Conservation (phyloP, 148 eudicot genomes). For the Gaultheria prostrata region DNA sequence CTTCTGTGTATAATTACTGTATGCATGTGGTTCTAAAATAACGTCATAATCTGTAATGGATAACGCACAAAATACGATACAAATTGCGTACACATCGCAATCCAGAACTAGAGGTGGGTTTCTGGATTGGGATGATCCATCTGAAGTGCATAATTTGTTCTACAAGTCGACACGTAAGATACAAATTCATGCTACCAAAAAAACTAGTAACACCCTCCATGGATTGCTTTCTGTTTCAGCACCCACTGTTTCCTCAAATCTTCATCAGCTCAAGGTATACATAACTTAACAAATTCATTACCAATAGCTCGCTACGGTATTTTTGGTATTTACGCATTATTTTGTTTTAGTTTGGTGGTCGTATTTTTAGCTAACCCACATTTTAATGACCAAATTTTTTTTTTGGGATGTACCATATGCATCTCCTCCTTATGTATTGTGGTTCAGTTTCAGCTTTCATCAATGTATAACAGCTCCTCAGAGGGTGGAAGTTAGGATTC, state of each 20-base stretch:
- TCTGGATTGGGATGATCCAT: constrained; percentile 2
- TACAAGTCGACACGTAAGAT: not conserved
- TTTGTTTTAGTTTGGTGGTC: not conserved
- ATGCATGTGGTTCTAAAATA: constrained; percentile 3
- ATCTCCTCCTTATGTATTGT: not conserved
- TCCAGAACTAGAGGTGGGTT: constrained; percentile 35
- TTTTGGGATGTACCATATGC: no score
- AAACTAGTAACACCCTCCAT: constrained; percentile 17
- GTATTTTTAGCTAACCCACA: no score
- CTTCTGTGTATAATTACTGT: no score
- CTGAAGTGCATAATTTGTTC: not conserved
- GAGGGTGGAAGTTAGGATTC: constrained; percentile 19
- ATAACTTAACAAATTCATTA: not conserved
- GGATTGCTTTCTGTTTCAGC: constrained; percentile 33
- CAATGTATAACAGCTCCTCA: constrained; percentile 15
- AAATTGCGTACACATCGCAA: constrained; percentile 4
- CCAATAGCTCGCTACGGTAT: not conserved
- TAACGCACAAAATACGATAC: not conserved
- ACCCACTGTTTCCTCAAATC: constrained; percentile 23
- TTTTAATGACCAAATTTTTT: no score
- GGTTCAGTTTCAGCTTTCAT: constrained; percentile 14
- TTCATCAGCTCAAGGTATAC: constrained; percentile 20
- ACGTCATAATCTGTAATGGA: not conserved
- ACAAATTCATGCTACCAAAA: not conserved
- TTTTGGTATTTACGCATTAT: no score